Base-by-base conservation (phyloP, 768 basidiomycete species). In the Mrakia gelida region DNA sequence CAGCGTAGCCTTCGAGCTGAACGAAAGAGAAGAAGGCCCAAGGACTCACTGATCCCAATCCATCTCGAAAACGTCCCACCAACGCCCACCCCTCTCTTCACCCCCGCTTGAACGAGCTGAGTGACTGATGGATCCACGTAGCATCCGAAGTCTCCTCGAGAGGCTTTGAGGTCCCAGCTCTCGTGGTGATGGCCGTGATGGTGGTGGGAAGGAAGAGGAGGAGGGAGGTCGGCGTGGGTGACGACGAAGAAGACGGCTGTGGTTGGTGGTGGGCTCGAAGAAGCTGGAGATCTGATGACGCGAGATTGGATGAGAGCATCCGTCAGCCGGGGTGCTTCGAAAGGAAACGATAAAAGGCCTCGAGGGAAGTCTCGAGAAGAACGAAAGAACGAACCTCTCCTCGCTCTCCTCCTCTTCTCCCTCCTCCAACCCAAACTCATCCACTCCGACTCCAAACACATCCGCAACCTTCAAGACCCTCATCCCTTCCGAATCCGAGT, bases 111-210 rank as follows among this genome's bases (percentile, higher is more conserved):
- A 11, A 92, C 84, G 81, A 98, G 89, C 74, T 90, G 89, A 28
- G 96, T 96, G 10, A 87, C 82, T 1, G 86, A 83, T 1, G 90
- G 85, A 81, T 98, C 93, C 28, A 97, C 87, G 88, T 92, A 92
- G 81, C 92, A 95, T 0, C 96, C 96, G 26, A 95, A 82, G 81
- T 92, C 89, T 7, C 92, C 92, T 28, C 87, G 83, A 0, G 87
- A 87, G 2, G 87, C 87, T 41, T 63, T 73, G 0, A 23, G 54
- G 30, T 72, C 76, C 76, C 76, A 77, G 41, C 59, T 71, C 2
- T 84, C 52, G 79, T 82, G 45, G 65, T 63, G 78, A 75, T 82
- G 43, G 62, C 4, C 63, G 82, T 81, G n/a, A n/a, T n/a, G 18
- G 78, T 18, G 56, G 77, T 80, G 45, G 84, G 83, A 59, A 85